A percentile compares a stretch with the other conserved stretches of the same genome.
Evolutionary conservation across 2,329 filamentous ascomycete genomes (phyloP).

Genomic region (Paecilomyces dactylethromorphus): DNA sequence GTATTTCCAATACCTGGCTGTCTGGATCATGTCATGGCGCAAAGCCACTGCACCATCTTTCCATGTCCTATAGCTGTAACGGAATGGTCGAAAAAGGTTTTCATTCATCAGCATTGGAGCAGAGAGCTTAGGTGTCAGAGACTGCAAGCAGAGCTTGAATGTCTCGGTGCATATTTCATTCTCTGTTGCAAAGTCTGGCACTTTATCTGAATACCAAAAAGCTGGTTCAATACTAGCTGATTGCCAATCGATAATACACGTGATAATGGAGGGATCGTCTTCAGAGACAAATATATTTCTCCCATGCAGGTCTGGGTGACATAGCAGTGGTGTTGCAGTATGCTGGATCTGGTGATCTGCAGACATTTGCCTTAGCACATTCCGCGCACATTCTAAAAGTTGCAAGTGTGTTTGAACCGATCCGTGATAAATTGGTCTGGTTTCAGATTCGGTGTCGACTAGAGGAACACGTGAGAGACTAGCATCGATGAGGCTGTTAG

Average conservation of each 20-base stretch:
- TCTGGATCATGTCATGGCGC: constrained; percentile 24
- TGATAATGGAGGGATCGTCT: constrained; percentile 21
- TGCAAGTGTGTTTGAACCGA: constrained; percentile 25
- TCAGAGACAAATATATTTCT: constrained; percentile 27
- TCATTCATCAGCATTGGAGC: constrained; percentile 19
- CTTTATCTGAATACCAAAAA: constrained; percentile 22
- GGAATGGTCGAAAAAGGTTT: constrained; percentile 23
- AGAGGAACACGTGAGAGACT: constrained; percentile 30
- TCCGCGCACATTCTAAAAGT: constrained; percentile 22
- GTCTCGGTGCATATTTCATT: constrained; percentile 18
- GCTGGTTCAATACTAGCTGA: constrained; percentile 23
- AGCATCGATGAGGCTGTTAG: constrained; percentile 32
- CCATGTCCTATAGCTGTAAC: constrained; percentile 24
- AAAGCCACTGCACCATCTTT: constrained; percentile 18
- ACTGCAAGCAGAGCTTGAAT: constrained; percentile 20
- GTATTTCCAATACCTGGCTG: constrained; percentile 24
- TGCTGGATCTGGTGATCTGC: constrained; percentile 17
- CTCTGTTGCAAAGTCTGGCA: constrained; percentile 20
- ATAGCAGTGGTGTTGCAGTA: constrained; percentile 13
- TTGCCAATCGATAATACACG: constrained; percentile 29
- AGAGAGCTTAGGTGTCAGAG: constrained; percentile 16
- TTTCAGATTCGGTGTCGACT: constrained; percentile 8
- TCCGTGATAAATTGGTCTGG: constrained; percentile 27
- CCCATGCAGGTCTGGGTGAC: constrained; percentile 26
- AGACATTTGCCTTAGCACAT: constrained; percentile 23